Conservation (phyloP, 169 alveolate genomes). For the Cyclospora cayetanensis region DNA sequence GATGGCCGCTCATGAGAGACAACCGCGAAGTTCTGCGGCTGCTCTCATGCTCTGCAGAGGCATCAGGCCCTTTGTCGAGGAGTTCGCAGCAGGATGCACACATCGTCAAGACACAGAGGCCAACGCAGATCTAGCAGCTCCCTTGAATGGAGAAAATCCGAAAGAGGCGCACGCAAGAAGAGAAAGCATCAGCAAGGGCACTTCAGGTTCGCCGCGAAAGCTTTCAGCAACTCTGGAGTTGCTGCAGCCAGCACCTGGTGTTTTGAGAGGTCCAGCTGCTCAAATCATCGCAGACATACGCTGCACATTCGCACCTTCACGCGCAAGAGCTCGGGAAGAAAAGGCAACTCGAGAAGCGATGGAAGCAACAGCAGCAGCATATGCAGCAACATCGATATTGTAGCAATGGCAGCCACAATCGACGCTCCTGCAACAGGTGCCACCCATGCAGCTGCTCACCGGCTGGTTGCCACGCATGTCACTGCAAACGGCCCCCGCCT, state of each 20-base stretch:
- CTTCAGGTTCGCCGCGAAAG: not conserved
- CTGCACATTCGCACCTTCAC: no score
- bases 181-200: not conserved
- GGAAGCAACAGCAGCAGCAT: not conserved
- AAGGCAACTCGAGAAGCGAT: not conserved
- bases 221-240: not conserved
- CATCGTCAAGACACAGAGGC: no score
- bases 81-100: no score
- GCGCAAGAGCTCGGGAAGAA: no score
- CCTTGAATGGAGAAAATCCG: no score
- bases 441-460: not conserved
- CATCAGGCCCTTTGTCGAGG: no score
- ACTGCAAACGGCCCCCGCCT: constrained; percentile 41
- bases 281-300: no score
- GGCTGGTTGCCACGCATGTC: constrained; percentile 35
- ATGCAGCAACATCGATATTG: not conserved
- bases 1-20: no score
- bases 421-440: constrained; percentile 25
- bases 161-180: no score
- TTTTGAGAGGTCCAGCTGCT: constrained; percentile 1
- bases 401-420: not conserved
- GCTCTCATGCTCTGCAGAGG: no score
- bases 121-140: no score
- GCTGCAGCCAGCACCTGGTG: constrained; percentile 51
- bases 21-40: no score